Percentiles rank a stretch among this genome's conserved stretches.
Evolutionary conservation across 192 early-diverging fungal genomes (phyloP).

Genomic region (Linnemannia zychae): DNA sequence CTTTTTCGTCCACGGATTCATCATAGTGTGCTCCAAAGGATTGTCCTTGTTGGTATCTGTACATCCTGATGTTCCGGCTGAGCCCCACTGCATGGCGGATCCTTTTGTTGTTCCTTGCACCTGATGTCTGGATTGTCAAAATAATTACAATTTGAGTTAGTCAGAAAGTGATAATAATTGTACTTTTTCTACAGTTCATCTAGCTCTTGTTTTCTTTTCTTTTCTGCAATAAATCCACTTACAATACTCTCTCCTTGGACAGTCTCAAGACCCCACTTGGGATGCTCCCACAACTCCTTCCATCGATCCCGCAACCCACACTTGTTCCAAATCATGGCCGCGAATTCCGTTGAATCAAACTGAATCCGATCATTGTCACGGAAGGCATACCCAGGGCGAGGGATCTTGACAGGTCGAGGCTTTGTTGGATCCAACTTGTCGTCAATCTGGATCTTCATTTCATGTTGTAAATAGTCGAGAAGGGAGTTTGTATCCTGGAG

Average conservation of each 20-base stretch:
- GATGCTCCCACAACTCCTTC: slow-evolving; percentile 47
- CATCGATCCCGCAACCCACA: slow-evolving; percentile 46
- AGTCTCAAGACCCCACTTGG: slow-evolving; percentile 50
- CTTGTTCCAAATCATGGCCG: slow-evolving; percentile 63
- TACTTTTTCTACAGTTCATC: neutral
- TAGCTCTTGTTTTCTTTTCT: neutral
- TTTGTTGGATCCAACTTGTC: slow-evolving; percentile 39
- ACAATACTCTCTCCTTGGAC: slow-evolving; percentile 53
- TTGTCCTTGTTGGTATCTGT: slow-evolving; percentile 71
- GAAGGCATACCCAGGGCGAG: slow-evolving; percentile 70
- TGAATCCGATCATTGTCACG: slow-evolving; percentile 72
- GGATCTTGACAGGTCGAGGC: slow-evolving; percentile 31
- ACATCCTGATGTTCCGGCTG: slow-evolving; percentile 70
- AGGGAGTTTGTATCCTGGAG: slow-evolving; percentile 16
- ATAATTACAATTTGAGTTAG: neutral
- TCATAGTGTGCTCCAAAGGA: slow-evolving; percentile 74
- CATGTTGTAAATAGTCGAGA: slow-evolving; percentile 30
- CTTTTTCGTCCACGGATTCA: slow-evolving; percentile 66
- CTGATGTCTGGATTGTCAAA: slow-evolving; percentile 19
- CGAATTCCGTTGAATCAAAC: slow-evolving; percentile 59
- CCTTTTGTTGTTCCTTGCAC: slow-evolving; percentile 30
- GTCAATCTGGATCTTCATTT: slow-evolving; percentile 49
- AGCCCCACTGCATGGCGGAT: slow-evolving; percentile 59
- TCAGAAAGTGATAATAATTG: neutral
- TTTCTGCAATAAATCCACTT: slow-evolving; percentile 20